Percentiles rank a stretch among this genome's conserved stretches.
Conservation (phyloP, 306 rosid genomes). For the Phaseolus lunatus region DNA sequence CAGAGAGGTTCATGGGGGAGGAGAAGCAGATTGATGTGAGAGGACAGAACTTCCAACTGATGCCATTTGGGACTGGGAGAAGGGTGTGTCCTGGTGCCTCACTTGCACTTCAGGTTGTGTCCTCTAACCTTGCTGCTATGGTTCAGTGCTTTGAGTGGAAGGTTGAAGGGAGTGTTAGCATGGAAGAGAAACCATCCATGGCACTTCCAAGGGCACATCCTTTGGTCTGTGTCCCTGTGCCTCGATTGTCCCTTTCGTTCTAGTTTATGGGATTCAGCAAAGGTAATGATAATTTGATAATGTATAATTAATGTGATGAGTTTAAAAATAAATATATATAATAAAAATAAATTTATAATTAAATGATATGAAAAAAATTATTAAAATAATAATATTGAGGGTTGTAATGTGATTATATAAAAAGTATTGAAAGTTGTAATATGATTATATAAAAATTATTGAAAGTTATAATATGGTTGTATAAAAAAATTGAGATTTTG, state of each 20-base stretch:
- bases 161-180: slow-evolving; percentile 13
- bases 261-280: no score
- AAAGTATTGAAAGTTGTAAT: no score
- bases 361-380: no score
- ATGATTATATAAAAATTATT: no score
- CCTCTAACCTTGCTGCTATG: slow-evolving; percentile 32
- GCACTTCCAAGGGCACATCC: slow-evolving; percentile 44
- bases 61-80: slow-evolving; percentile 68
- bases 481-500: no score
- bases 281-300: no score
- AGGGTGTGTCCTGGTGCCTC: slow-evolving; percentile 43
- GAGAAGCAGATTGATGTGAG: slow-evolving; percentile 53
- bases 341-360: no score
- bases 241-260: slow-evolving; percentile 4
- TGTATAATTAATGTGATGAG: no score
- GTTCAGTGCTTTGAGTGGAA: slow-evolving; percentile 48
- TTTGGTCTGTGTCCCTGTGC: slow-evolving; percentile 33
- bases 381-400: no score
- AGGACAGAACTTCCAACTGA: slow-evolving; percentile 60
- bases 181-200: slow-evolving; percentile 47
- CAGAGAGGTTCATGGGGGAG: slow-evolving; percentile 60
- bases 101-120: slow-evolving; percentile 40
- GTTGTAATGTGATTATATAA: no score
- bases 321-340: no score
- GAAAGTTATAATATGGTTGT: no score